These are phyloP conservation scores for Actinidia polygama DNA, from an alignment of 179 eudicot genomes.

Conservation along the genomic window DNA sequence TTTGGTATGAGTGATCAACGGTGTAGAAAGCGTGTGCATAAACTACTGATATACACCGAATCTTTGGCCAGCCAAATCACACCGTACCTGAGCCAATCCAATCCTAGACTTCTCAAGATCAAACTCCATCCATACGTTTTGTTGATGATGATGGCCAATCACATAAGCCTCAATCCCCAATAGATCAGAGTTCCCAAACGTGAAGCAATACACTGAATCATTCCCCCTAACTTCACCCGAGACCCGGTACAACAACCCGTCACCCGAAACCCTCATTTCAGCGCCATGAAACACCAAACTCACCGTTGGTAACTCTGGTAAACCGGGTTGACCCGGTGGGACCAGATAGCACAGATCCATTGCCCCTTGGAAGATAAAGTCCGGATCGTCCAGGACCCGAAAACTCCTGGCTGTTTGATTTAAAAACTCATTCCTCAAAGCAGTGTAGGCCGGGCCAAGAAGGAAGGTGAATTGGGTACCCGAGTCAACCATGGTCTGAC, in stretches of 20 bases:
- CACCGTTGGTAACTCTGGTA: conserved; percentile 59
- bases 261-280: conserved; percentile 64
- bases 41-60: conserved; percentile 34
- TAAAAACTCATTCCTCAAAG: conserved; percentile 55
- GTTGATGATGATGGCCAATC: conserved; percentile 85
- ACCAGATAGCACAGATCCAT: conserved; percentile 68
- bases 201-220: conserved; percentile 70
- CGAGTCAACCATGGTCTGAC: conserved; percentile 92
- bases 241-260: conserved; percentile 55
- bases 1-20: neutral
- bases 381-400: conserved; percentile 59
- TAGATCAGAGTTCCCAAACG: conserved; percentile 84
- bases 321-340: conserved; percentile 21
- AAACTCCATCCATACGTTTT: conserved; percentile 88
- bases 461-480: conserved; percentile 83
- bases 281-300: conserved; percentile 69
- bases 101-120: conserved; percentile 79
- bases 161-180: conserved; percentile 69
- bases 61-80: conserved; percentile 69
- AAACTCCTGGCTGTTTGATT: conserved; percentile 49
- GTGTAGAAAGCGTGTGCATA: neutral
- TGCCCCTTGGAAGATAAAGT: conserved; percentile 67
- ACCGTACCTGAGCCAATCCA: conserved; percentile 68
- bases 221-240: conserved; percentile 53
- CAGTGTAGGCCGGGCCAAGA: conserved; percentile 68